Evolutionary conservation across 169 alveolate species (phyloP), one percentile per base, ranked within the genome.

Genomic region (Plasmodium chabaudi): DNA sequence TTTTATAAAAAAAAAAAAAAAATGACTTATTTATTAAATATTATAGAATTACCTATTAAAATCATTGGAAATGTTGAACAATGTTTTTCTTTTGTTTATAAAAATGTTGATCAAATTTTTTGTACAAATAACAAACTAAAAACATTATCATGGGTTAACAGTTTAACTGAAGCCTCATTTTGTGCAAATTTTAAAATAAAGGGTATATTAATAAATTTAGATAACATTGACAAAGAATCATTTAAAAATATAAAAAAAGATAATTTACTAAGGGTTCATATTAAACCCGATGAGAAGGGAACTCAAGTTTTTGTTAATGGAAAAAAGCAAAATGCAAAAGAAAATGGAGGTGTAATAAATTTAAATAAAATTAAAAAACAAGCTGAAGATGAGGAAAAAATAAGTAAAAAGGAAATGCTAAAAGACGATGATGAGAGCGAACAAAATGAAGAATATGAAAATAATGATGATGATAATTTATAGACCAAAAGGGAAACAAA

Each of bases 1-100:
- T 77, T 77, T 77, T 65, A 77, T 44, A 77, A 77, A 77, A 57
- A 77, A 49, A 77, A 77, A 77, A 77, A 77, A 77, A 77, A 77
- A 64, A 77, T 77, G 64, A 65, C 73, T 5, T 77, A 77, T 15
- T 64, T 64, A 19, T 77, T 75, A 77, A 77, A 55, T 77, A 17
- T 56, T 63, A 15, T 77, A 68, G 89, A 77, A 13, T 68, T 77
- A 65, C 89, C 89, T 64, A 77, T 77, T 56, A 77, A 77, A 77
- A 13, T 77, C 53, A 77, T 77, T 51, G 89, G 89, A 10, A 77
- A 44, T 77, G 77, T 77, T 19, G 79, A 77, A 44, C 89, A 77
- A 39, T 77, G 89, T 25, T 77, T 77, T 53, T 46, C 53, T 21
- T 77, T 77, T 53, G 51, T 57, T 51, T 77, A 77, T 57, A 77